Conservation (phyloP, 2,329 filamentous ascomycete species). For the Epichloe typhina region DNA sequence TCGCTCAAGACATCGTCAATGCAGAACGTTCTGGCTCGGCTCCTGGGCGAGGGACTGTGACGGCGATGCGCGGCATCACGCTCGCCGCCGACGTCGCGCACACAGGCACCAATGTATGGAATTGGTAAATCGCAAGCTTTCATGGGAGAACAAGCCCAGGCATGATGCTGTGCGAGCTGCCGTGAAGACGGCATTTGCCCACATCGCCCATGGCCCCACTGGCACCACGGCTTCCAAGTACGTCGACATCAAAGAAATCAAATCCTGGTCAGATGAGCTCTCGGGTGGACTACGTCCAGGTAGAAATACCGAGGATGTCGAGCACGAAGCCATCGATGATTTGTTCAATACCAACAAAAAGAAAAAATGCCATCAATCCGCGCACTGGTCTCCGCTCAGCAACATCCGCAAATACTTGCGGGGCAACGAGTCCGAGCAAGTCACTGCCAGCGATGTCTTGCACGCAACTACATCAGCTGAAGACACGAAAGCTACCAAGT, state of each 20-base stretch:
- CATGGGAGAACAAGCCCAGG: slow-evolving; percentile 30
- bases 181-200: slow-evolving; percentile 29
- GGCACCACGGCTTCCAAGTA: slow-evolving; percentile 19
- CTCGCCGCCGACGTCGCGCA: slow-evolving; percentile 29
- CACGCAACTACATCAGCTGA: slow-evolving; percentile 12
- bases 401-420: slow-evolving; percentile 22
- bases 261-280: slow-evolving; percentile 24
- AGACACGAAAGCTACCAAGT: slow-evolving; percentile 2
- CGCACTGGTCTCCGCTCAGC: slow-evolving; percentile 12
- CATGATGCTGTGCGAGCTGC: slow-evolving; percentile 22
- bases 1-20: slow-evolving; percentile 9
- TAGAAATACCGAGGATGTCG: slow-evolving; percentile 30
- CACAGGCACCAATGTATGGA: slow-evolving; percentile 34
- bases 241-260: slow-evolving; percentile 21
- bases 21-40: slow-evolving; percentile 35
- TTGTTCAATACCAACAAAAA: slow-evolving; percentile 23
- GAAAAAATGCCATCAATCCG: slow-evolving; percentile 6
- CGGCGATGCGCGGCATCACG: slow-evolving; percentile 26
- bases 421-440: slow-evolving; percentile 9
- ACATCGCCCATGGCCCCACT: slow-evolving; percentile 21
- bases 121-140: slow-evolving; percentile 27
- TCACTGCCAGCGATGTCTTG: slow-evolving; percentile 12
- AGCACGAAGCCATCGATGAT: slow-evolving; percentile 30
- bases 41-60: slow-evolving; percentile 32
- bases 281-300: slow-evolving; percentile 25